Conservation (phyloP, 257 asterid genomes). For the Anisodus tanguticus region DNA sequence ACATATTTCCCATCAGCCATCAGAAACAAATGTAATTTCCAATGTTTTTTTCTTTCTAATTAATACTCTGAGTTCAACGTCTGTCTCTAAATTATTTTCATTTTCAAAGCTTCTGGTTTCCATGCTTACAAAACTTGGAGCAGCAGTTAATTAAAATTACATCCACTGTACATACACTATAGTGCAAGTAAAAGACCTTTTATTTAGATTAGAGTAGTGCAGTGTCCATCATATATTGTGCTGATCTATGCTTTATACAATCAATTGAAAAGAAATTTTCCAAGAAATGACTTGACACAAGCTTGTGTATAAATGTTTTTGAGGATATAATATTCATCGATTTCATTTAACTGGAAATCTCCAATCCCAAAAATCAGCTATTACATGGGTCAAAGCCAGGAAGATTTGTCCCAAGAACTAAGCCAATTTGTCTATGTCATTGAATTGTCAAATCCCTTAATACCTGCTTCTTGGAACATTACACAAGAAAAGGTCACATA, state of each 20-base stretch:
- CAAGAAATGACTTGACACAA: background rate
- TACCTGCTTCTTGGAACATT: constrained; percentile 20
- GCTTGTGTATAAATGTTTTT: background rate
- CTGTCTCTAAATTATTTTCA: background rate
- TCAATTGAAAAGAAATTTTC: background rate
- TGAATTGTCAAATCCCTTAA: constrained; percentile 24
- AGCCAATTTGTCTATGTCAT: background rate
- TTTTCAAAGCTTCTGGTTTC: background rate
- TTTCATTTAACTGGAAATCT: background rate
- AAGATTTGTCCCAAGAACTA: constrained; percentile 15
- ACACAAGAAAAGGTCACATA: constrained; percentile 19
- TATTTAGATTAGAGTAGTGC: background rate
- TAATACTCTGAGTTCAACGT: background rate
- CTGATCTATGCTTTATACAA: background rate
- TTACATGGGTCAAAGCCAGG: background rate
- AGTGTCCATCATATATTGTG: background rate
- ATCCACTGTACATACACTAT: background rate
- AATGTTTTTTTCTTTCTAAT: background rate
- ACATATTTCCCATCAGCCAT: background rate
- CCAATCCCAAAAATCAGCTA: constrained; percentile 1
- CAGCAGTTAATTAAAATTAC: background rate
- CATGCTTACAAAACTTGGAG: background rate
- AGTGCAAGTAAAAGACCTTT: background rate
- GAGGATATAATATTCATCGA: background rate
- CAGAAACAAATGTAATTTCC: background rate